Percentiles rank a stretch among this genome's conserved stretches.
Evolutionary conservation across 2,329 filamentous ascomycete genomes (phyloP).

Genomic region (Parastagonospora avenae): DNA sequence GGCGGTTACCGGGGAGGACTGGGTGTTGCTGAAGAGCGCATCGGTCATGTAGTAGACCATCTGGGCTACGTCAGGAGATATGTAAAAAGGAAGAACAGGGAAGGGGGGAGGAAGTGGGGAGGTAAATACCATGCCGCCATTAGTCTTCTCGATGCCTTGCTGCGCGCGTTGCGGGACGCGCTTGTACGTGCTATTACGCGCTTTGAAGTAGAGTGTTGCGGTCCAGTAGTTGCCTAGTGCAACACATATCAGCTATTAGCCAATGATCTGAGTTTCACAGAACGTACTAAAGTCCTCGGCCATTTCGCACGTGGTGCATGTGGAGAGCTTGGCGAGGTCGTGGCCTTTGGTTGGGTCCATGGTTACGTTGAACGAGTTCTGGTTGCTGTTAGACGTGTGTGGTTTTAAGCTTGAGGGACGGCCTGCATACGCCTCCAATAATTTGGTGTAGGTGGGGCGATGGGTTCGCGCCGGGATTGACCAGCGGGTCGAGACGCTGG

Average conservation of each 20-base stretch:
- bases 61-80: slow-evolving; percentile 15
- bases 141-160: slow-evolving; percentile 50
- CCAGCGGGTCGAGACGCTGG: slow-evolving; percentile 33
- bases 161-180: slow-evolving; percentile 50
- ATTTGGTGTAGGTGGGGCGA: slow-evolving; percentile 50
- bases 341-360: slow-evolving; percentile 43
- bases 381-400: neutral
- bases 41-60: slow-evolving; percentile 55
- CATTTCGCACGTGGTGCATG: slow-evolving; percentile 53
- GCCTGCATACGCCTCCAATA: slow-evolving; percentile 45
- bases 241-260: neutral
- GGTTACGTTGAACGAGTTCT: slow-evolving; percentile 54
- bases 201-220: slow-evolving; percentile 36
- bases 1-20: slow-evolving; percentile 47
- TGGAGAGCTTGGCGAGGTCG: slow-evolving; percentile 37
- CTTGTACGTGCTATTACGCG: slow-evolving; percentile 46
- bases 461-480: slow-evolving; percentile 45
- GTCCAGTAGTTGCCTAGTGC: slow-evolving; percentile 38
- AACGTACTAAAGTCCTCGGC: slow-evolving; percentile 42
- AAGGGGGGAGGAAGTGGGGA: neutral
- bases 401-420: neutral
- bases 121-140: slow-evolving; percentile 43
- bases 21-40: slow-evolving; percentile 37
- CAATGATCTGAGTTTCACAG: neutral
- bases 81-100: neutral